Evolutionary conservation across 2,329 filamentous ascomycete species (phyloP), one percentile per base, ranked within the genome.

Genomic region (Cadophora sp.): DNA sequence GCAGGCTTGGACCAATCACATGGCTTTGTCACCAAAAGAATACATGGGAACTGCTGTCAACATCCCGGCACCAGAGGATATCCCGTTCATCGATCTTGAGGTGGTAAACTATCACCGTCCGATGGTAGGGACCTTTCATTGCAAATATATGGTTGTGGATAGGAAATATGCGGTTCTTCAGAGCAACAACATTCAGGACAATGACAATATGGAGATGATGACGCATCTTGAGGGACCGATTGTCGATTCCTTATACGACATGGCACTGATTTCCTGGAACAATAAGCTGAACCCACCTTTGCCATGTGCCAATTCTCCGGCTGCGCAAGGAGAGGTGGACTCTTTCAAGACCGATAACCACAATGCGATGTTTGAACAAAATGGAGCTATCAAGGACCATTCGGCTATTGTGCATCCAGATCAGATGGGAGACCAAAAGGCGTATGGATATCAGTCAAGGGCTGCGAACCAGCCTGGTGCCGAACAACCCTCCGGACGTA

Each of bases 171-270:
- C 86, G 0, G 80, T 92, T 1, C 76, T 94, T 1, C 89, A 91
- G 78, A 94, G 91, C 79, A 93, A 93, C 76, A 95, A 94, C 73
- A 91, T 94, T 59, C 83, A 88, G 77, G 88, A 93, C 70, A 94
- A 93, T 62, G 89, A 92, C 72, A 95, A 95, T 71, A 68, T 94
- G 64, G 92, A 95, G 77, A 94, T 95, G 91, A 89, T 93, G 85
- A 83, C 86, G 2, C 91, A 92, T 64, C 76, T 93, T 0, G 91
- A 94, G 78, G 92, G 92, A 0, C 87, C 90, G 0, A 91, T 94
- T 66, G 91, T 94, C 0, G 90, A 94, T 72, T 87, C 87, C 1
- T 78, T 94, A 27, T 94, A 93, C 75, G 92, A 95, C 70, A 89
- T 89, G 70, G 89, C 90, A 0, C 76, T 94, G 47, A 83, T 94